A percentile compares a stretch with the other conserved stretches of the same genome.
These are phyloP conservation scores for Chrysanthemum seticuspe DNA, from an alignment of 129 eudicot species.

Conservation along the genomic window DNA sequence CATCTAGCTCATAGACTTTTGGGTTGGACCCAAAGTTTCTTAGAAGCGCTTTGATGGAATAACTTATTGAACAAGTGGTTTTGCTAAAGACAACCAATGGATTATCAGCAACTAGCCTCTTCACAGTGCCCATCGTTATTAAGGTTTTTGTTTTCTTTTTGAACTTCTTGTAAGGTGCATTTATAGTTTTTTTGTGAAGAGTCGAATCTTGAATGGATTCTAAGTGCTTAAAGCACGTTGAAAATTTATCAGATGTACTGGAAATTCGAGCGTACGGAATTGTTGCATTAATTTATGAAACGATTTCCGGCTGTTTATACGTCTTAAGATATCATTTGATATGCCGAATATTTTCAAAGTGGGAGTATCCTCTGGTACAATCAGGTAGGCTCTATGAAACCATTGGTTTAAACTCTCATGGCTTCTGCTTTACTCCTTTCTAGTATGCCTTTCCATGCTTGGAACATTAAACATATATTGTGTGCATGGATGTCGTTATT, in stretches of 20 bases:
- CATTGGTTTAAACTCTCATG: constrained; percentile 18
- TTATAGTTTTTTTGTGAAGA: not conserved
- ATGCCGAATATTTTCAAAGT: constrained; percentile 19
- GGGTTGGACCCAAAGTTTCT: constrained; percentile 46
- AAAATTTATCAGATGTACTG: not conserved
- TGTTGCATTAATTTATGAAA: constrained; percentile 6
- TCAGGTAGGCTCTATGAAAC: constrained; percentile 18
- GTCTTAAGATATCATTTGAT: constrained; percentile 26
- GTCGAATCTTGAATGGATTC: constrained; percentile 10
- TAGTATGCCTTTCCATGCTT: constrained; percentile 1
- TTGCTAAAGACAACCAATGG: constrained; percentile 55
- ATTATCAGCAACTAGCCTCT: constrained; percentile 38
- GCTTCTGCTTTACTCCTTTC: constrained; percentile 10
- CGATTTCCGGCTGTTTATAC: not conserved
- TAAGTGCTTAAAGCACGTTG: not conserved
- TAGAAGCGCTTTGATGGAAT: constrained; percentile 34
- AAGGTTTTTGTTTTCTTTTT: constrained; percentile 2
- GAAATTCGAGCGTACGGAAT: constrained; percentile 2
- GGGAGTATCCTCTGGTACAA: constrained; percentile 21
- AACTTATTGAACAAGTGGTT: constrained; percentile 35
- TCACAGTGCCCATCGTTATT: constrained; percentile 31
- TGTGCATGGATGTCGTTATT: not conserved
- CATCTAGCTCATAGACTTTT: constrained; percentile 35
- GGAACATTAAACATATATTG: not conserved
- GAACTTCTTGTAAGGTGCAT: constrained; percentile 4